Evolutionary conservation across 2,329 filamentous ascomycete species (phyloP), one percentile per base, ranked within the genome.

Genomic region (Nannizziopsis arthrosporioides): DNA sequence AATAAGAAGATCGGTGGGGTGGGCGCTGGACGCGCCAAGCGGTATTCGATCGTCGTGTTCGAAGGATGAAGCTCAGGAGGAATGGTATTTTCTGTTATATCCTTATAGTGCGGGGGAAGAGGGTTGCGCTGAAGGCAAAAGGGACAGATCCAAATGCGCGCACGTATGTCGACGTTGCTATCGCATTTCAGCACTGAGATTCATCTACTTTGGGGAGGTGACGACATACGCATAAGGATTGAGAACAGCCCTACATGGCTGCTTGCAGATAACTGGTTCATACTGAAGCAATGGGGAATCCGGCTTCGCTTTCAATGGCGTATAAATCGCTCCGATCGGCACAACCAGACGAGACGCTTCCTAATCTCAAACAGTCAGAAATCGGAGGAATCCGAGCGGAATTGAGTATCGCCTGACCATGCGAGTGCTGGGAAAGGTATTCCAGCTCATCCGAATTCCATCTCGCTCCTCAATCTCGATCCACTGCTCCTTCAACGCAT

Each of bases 401-500:
- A 12, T 14, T 30, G 49, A 70, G 37, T 10, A n/a, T 30, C 32
- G 17, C 15, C 77, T 59, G 59, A 87, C 89, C 88, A 98, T 95
- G 66, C 92, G 87, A 62, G 90, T 90, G 73, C 89, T 95, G 43
- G 92, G 92, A 63, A 98, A 94, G 53, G 93, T 93, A 66, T 98
- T 98, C 92, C 92, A 98, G 70, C 90, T 95, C 56, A 98, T 76
- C 54, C 92, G 82, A 62, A 96, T 80, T 53, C 92, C 92, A 80
- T 98, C 92, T 58, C 86, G 82, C 63, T 98, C 92, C 73, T 98
- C 92, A 51, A 94, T 82, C 67, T 95, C 88, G 62, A 83, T 87
- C 89, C 89, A 95, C 72, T 90, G 84, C 70, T 95, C 89, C 72
- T 95, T 95, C 57, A 94, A 73, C 57, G 81, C 77, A 68, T 95